These are phyloP conservation scores for Pseudozyma thailandica DNA, from an alignment of 1,284 basidiomycete species.

Conservation along the genomic window DNA sequence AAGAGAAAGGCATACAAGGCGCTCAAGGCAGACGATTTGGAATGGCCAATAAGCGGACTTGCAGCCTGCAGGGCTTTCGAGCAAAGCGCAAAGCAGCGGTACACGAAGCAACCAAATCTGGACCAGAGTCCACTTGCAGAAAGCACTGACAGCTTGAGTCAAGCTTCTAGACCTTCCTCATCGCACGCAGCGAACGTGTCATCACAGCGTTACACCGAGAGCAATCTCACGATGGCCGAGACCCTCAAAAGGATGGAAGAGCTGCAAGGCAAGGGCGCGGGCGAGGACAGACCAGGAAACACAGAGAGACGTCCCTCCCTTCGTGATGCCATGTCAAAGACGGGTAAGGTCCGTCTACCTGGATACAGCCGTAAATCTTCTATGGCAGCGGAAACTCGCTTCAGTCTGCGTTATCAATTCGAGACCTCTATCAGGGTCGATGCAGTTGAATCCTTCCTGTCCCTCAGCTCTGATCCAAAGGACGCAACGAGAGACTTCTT, in stretches of 20 bases:
- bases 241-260: conserved; percentile 47
- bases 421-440: conserved; percentile 40
- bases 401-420: conserved; percentile 48
- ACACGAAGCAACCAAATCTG: not conserved
- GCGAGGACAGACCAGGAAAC: not conserved
- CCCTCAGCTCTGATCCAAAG: conserved; percentile 14
- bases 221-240: conserved; percentile 49
- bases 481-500: conserved; percentile 11
- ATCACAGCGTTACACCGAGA: conserved; percentile 18
- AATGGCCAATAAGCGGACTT: conserved; percentile 47
- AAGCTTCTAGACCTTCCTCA: not conserved
- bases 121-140: not conserved
- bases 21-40: conserved; percentile 43
- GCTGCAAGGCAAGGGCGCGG: conserved; percentile 5
- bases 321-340: conserved; percentile 30
- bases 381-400: conserved; percentile 38
- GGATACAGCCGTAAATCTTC: conserved; percentile 38
- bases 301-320: conserved; percentile 23
- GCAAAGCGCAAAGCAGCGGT: not conserved
- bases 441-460: conserved; percentile 49
- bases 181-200: conserved; percentile 1
- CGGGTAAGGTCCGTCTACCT: conserved; percentile 33
- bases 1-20: conserved; percentile 57
- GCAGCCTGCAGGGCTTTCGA: not conserved
- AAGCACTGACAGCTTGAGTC: not conserved